phyloP scores from a whole-genome alignment of 2,329 filamentous ascomycete genomes.

The Aspergillus sp. region DNA sequence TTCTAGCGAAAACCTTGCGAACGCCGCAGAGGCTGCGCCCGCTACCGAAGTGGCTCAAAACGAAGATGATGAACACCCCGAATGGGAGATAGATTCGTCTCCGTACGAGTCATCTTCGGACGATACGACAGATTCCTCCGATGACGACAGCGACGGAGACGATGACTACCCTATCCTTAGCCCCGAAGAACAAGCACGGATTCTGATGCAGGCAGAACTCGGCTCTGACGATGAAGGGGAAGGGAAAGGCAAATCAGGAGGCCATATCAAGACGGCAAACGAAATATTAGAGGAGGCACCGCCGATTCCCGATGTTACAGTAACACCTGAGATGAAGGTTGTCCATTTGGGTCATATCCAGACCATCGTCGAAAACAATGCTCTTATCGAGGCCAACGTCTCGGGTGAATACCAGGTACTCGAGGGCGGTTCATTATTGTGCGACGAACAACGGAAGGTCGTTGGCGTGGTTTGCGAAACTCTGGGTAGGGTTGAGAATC shows the following conservation, averaged over 20 bases:
- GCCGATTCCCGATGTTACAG: conserved; percentile 69
- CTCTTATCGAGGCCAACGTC: conserved; percentile 70
- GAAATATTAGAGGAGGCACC: conserved; percentile 59
- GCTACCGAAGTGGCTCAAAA: conserved; percentile 6
- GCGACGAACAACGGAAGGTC: conserved; percentile 65
- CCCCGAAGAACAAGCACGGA: conserved; percentile 73
- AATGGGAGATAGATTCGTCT: conserved; percentile 80
- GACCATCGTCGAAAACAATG: conserved; percentile 68
- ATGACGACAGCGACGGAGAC: conserved; percentile 46
- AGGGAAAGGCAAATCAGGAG: conserved; percentile 39
- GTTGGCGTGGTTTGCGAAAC: conserved; percentile 80
- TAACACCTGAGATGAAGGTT: conserved; percentile 71
- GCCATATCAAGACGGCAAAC: conserved; percentile 70
- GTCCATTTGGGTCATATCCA: conserved; percentile 68
- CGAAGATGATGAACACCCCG: conserved; percentile 51
- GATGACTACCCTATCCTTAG: conserved; percentile 65
- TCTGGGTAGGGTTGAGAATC: conserved; percentile 76
- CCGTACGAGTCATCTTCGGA: conserved; percentile 61
- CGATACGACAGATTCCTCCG: conserved; percentile 57
- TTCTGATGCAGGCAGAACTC: conserved; percentile 76
- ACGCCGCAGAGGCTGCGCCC: conserved; percentile 4
- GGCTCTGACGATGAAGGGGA: conserved; percentile 72
- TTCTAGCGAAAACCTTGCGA: neutral
- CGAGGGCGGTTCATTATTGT: conserved; percentile 76
- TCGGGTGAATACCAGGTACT: conserved; percentile 79